phyloP scores from a whole-genome alignment of 2,329 filamentous ascomycete species.

The Ceratocystis lukuohia region DNA sequence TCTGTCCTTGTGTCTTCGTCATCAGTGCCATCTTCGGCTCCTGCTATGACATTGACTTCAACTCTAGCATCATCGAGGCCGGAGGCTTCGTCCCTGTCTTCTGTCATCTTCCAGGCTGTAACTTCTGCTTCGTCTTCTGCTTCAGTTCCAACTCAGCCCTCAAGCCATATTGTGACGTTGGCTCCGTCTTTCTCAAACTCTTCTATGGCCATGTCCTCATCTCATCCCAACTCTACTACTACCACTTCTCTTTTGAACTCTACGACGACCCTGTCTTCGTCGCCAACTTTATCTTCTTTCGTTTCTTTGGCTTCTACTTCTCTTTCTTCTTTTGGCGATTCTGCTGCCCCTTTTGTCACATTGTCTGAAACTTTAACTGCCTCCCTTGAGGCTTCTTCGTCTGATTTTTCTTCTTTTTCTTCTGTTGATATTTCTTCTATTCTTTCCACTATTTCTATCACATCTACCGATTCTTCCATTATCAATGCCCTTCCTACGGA shows the following conservation, averaged over 20 bases:
- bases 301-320: not conserved
- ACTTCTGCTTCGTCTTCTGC: not conserved
- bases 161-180: not conserved
- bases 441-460: not conserved
- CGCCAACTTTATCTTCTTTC: not conserved
- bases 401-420: not conserved
- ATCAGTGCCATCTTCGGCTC: not conserved
- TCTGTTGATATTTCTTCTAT: not conserved
- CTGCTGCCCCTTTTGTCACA: not conserved
- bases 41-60: not conserved
- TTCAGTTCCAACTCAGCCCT: not conserved
- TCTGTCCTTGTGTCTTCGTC: not conserved
- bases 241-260: not conserved
- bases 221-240: not conserved
- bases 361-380: not conserved
- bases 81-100: not conserved
- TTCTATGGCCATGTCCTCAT: not conserved
- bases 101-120: not conserved
- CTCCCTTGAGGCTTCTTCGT: not conserved
- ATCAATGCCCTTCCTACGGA: not conserved
- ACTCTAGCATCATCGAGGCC: not conserved
- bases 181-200: conserved; percentile 1
- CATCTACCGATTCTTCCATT: not conserved
- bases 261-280: not conserved
- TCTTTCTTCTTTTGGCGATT: conserved; percentile 1